Evolutionary conservation across 2,329 filamentous ascomycete species (phyloP), one percentile per base, ranked within the genome.

Genomic region (Pseudofabraea citricarpa): DNA sequence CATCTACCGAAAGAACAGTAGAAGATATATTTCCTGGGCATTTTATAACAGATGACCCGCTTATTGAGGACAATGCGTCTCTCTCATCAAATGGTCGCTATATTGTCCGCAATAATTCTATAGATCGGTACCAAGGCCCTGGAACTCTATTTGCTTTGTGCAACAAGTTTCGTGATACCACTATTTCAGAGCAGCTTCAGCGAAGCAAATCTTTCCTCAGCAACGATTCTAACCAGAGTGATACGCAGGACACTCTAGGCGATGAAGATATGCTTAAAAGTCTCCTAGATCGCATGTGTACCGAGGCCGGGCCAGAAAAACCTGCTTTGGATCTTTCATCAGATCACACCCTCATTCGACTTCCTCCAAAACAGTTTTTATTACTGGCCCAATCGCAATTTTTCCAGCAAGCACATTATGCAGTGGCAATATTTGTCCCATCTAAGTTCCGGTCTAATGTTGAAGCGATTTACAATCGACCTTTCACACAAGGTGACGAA

Each of bases 291-390:
- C 4, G n/a, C n/a, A 37, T 37, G 13, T 37, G 19, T n/a, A 19
- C 35, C n/a, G 16, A 15, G n/a, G 10, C 35, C 16, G 19, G 15
- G 13, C 7, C n/a, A 5, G 35, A 37, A 21, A 20, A 37, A n/a
- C 15, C 19, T n/a, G 10, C 26, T 6, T 18, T 37, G n/a, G 15
- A 19, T 13, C 15, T 19, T 37, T 15, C n/a, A 19, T n/a, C 18
- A 19, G 19, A 21, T 21, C 16, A 37, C 19, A 5, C 21, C 16
- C 15, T 12, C 9, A 37, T 21, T n/a, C n/a, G n/a, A 37, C 35
- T 37, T 37, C 35, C 35, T 37, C 35, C 35, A 7, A 37, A 37
- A n/a, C 35, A 37, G 19, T 37, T 37, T 18, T 21, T 37, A 20
- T 13, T 19, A n/a, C 18, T 37, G 35, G 35, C 35, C n/a, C 22